These are phyloP conservation scores for Fraxinus pennsylvanica DNA, from an alignment of 257 asterid species.

Conservation along the genomic window DNA sequence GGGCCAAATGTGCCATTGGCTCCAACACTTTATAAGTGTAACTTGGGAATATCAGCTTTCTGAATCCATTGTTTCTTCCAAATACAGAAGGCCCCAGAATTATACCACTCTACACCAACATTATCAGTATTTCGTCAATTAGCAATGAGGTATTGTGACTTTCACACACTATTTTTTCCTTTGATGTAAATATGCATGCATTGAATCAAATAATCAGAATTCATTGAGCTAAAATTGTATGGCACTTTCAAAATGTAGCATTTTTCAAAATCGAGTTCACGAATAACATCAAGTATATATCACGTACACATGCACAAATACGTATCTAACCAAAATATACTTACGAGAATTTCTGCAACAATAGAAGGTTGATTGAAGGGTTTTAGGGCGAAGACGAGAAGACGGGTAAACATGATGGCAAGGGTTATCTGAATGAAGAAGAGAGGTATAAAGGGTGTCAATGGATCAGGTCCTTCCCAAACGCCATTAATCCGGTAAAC, in stretches of 20 bases:
- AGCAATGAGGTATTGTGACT: background rate
- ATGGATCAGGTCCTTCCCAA: slow-evolving; percentile 96
- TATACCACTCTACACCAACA: slow-evolving; percentile 64
- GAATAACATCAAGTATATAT: no score
- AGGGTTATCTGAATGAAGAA: slow-evolving; percentile 70
- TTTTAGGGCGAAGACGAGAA: slow-evolving; percentile 44
- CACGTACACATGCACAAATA: background rate
- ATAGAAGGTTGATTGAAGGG: slow-evolving; percentile 78
- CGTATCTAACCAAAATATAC: slow-evolving; percentile 17
- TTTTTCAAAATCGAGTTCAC: no score
- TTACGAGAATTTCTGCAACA: slow-evolving; percentile 72
- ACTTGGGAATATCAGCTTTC: slow-evolving; percentile 54
- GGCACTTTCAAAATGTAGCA: no score
- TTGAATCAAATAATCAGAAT: background rate
- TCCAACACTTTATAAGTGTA: slow-evolving; percentile 62
- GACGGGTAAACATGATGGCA: slow-evolving; percentile 55
- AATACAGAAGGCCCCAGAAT: slow-evolving; percentile 72
- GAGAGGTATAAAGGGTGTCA: slow-evolving; percentile 82
- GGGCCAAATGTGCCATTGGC: slow-evolving; percentile 84
- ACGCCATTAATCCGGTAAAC: slow-evolving; percentile 84
- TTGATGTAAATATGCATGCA: background rate
- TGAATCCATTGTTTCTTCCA: slow-evolving; percentile 44
- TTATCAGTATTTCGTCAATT: background rate
- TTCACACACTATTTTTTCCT: background rate
- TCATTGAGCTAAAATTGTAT: no score